A percentile compares a stretch with the other conserved stretches of the same genome.
These are phyloP conservation scores for Tolypocladium ophioglossoides DNA, from an alignment of 2,329 filamentous ascomycete species.

Conservation along the genomic window DNA sequence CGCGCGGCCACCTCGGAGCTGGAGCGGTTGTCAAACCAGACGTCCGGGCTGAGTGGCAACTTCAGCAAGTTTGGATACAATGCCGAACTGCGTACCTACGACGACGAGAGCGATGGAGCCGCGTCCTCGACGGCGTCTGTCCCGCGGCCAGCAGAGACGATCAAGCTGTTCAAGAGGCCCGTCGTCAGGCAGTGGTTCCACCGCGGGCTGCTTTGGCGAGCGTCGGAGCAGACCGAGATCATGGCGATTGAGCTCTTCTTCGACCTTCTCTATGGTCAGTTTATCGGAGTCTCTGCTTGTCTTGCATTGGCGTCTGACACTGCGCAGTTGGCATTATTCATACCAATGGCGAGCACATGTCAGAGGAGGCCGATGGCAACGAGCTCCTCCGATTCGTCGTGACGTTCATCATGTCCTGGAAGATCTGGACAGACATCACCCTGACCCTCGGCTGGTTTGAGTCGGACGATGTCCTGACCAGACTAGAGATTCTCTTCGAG, in stretches of 20 bases:
- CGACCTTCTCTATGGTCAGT: constrained; percentile 44
- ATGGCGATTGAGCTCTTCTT: constrained; percentile 55
- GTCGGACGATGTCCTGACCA: constrained; percentile 47
- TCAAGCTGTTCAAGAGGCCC: constrained; percentile 49
- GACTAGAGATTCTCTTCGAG: constrained; percentile 48
- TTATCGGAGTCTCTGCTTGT: neutral
- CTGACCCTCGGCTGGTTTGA: constrained; percentile 52
- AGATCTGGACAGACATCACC: constrained; percentile 52
- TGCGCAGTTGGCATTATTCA: constrained; percentile 49
- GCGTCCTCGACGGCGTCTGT: constrained; percentile 12
- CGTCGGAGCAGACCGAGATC: constrained; percentile 46
- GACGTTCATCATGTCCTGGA: constrained; percentile 52
- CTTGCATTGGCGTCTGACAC: neutral
- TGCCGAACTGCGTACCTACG: constrained; percentile 42
- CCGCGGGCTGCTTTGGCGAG: constrained; percentile 52
- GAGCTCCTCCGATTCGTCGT: constrained; percentile 49
- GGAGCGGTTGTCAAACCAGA: constrained; percentile 40
- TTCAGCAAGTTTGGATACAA: constrained; percentile 54
- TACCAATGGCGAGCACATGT: constrained; percentile 49
- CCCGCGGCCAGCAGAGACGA: constrained; percentile 29
- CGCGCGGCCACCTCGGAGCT: constrained; percentile 41
- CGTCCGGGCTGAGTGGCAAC: constrained; percentile 46
- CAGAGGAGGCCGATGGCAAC: constrained; percentile 41
- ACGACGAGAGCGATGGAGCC: constrained; percentile 10
- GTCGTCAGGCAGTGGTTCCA: constrained; percentile 57